Evolutionary conservation across 306 rosid species (phyloP), one percentile per base, ranked within the genome.

Genomic region (Lupinus albus): DNA sequence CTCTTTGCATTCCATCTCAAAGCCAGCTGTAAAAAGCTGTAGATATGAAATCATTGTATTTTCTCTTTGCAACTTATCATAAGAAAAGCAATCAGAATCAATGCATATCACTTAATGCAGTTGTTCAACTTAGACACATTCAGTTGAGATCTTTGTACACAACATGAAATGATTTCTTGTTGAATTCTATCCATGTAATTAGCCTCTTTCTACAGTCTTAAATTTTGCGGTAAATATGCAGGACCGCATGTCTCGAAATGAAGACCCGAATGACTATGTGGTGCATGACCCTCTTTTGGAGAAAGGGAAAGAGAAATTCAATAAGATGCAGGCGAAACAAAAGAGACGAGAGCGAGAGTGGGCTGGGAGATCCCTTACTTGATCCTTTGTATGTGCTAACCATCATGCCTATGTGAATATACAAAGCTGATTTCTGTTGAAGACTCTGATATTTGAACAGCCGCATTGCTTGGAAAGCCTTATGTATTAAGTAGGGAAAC

Each of bases 291-390:
- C 97, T 49, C 96, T 87, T 82, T 72, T 93, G 82, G 99, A 90
- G 86, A 93, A 93, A 75, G 97, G 96, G 8, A 88, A 90, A 77
- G 96, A 93, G 80, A 93, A 93, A 80, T 90, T 90, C 60, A 90
- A 90, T 74, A 80, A 64, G 80, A 84, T 93, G 99, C 86, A 83
- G 75, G 97, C 99, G 67, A 90, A 93, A 81, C 95, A 85, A 75
- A 90, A 86, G 79, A 74, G 61, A 54, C 78, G 76, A 55, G 80
- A 70, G 51, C 85, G 85, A 4, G 85, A 81, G 61, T 81, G 85
- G 85, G 85, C 85, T 60, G 85, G 85, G 18, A 78, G 60, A 65
- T 81, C 85, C 60, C 85, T 81, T 30, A 78, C 85, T 47, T 81
- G 82, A 81, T 51, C 35, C n/a, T n/a, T 35, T 63, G 14, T 67